Evolutionary conservation across 2,329 filamentous ascomycete species (phyloP).

Genomic region (Ceratocystis eucalypticola): DNA sequence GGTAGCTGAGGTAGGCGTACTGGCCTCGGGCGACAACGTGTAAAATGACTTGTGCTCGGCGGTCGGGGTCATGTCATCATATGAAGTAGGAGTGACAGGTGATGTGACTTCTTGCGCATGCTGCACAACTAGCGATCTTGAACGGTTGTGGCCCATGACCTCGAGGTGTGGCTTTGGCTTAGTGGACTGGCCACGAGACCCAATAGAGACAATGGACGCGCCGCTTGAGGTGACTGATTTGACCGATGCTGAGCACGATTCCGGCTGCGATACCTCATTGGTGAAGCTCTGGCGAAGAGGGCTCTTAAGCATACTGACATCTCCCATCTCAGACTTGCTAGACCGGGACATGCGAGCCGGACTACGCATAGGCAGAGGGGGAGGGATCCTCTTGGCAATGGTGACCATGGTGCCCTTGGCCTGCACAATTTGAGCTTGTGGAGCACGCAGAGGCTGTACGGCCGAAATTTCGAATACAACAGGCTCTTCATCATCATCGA

Average conservation of each 20-base stretch:
- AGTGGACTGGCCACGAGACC: constrained; percentile 5
- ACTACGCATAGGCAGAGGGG: constrained; percentile 64
- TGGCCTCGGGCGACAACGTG: constrained; percentile 9
- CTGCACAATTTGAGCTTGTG: constrained; percentile 50
- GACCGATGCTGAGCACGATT: not conserved
- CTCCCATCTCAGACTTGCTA: constrained; percentile 44
- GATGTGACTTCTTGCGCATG: constrained; percentile 9
- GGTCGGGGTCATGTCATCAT: constrained; percentile 13
- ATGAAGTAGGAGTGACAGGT: constrained; percentile 10
- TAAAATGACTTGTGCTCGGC: constrained; percentile 8
- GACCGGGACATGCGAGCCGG: constrained; percentile 47
- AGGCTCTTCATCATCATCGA: constrained; percentile 47
- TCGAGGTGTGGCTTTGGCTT: constrained; percentile 9
- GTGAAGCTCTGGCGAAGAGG: constrained; percentile 38
- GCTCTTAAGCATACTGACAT: constrained; percentile 41
- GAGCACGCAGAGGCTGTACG: constrained; percentile 39
- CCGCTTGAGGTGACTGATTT: constrained; percentile 12
- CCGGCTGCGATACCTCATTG: constrained; percentile 10
- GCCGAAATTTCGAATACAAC: constrained; percentile 51
- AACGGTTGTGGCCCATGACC: constrained; percentile 1
- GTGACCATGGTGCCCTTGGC: constrained; percentile 69
- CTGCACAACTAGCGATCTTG: constrained; percentile 12
- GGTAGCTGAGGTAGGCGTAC: constrained; percentile 9
- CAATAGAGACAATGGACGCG: constrained; percentile 12
- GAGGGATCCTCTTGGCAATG: constrained; percentile 67